A percentile compares a stretch with the other conserved stretches of the same genome.
phyloP scores from a whole-genome alignment of 2,329 filamentous ascomycete genomes.

The Zymoseptoria crescenta region DNA sequence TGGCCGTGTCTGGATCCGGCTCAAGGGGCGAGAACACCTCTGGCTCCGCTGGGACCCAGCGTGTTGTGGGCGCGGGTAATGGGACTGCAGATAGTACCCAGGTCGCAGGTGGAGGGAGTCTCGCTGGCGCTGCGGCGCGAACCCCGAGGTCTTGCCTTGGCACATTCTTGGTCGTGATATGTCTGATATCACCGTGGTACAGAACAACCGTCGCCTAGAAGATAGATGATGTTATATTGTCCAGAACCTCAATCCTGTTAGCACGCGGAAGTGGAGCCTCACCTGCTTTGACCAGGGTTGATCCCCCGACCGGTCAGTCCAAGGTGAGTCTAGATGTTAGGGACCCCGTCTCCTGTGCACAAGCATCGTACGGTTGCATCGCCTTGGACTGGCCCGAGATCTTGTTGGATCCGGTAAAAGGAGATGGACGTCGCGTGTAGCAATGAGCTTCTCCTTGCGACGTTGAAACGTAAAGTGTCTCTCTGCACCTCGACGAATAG shows the following conservation, averaged over 20 bases:
- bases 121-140: background rate
- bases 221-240: background rate
- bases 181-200: background rate
- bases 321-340: background rate
- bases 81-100: background rate
- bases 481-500: background rate
- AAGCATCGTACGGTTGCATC: background rate
- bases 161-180: background rate
- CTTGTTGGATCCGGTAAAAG: background rate
- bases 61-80: background rate
- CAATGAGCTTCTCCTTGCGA: conserved; percentile 10
- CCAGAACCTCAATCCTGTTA: background rate
- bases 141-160: background rate
- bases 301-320: background rate
- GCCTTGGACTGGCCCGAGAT: background rate
- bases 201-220: background rate
- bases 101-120: background rate
- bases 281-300: background rate
- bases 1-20: background rate
- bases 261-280: background rate
- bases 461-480: conserved; percentile 9
- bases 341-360: background rate
- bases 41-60: background rate
- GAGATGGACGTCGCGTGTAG: background rate
- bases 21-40: conserved; percentile 7